Base-by-base conservation (phyloP, 2,329 filamentous ascomycete genomes). In the Huntiella decipiens region DNA sequence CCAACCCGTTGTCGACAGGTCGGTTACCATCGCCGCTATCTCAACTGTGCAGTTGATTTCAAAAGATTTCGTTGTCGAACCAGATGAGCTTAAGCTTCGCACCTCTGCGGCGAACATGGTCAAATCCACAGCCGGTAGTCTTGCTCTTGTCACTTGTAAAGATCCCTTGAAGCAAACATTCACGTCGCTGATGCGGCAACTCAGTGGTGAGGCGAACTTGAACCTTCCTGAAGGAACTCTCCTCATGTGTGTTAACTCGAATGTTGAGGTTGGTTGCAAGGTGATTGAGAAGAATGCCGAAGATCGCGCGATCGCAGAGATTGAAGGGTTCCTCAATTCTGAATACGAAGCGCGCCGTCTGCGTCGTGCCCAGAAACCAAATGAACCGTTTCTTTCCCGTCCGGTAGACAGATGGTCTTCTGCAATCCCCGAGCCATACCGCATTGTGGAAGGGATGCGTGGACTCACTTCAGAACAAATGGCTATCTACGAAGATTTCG, bases 181-280 rank as follows among this genome's bases (percentile, higher is more conserved):
- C 61, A 92, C 82, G 45, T 98, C 96, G 62, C 93, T 96, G 58
- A 86, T 98, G 60, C 81, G 91, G 44, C 70, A 69, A 42, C 60
- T 78, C n/a, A 70, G 75, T 3, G 66, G 63, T 42, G 75, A 79
- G 34, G 71, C 93, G 34, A 77, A 84, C 45, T 81, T 84, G 45
- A 82, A 83, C 12, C 71, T 98, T 51, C 85, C 91, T 0, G 91
- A 98, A 63, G 91, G 91, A 5, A 83, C 91, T 31, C 91, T 98
- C 51, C 74, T 96, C 47, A 95, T 98, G 84, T 96, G 92, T 61
- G 88, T 98, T 51, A 98, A 96, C 60, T 88, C 92, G 53, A 98
- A 98, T 58, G 71, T 98, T 28, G 91, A 98, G 54, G 72, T 86
- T 36, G 88, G 92, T 40, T 96, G 91, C 57, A 81, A 75, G 54